Conservation (phyloP, 371 early-diverging fungal species). For the Paraphysoderma sedebokerense region DNA sequence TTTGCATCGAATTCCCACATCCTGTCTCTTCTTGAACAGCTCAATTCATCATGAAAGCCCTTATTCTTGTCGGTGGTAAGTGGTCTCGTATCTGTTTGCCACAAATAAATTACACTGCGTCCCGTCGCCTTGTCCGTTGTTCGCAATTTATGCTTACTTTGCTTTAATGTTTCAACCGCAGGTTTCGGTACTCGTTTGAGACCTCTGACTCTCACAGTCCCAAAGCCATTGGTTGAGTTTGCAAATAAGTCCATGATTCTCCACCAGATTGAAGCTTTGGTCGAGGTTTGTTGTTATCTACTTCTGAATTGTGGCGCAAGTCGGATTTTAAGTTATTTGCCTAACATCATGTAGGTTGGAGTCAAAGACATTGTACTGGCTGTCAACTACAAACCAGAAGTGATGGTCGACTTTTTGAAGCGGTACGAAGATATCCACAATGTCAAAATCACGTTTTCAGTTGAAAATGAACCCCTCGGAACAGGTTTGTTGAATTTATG, state of each 20-base stretch:
- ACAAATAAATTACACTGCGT: no score
- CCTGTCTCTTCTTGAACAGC: no score
- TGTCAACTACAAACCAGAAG: slow-evolving; percentile 95
- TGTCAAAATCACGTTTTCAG: slow-evolving; percentile 89
- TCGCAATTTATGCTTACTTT: not conserved
- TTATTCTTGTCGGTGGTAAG: slow-evolving; percentile 96
- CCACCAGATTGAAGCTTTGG: slow-evolving; percentile 98
- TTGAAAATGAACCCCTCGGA: slow-evolving; percentile 93
- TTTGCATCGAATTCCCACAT: no score
- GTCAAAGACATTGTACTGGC: slow-evolving; percentile 89
- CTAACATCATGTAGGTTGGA: no score
- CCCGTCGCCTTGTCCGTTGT: not conserved
- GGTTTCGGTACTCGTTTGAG: slow-evolving; percentile 97
- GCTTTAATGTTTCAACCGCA: slow-evolving; percentile 13
- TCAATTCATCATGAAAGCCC: slow-evolving; percentile 84
- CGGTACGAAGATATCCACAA: slow-evolving; percentile 71
- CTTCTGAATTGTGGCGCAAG: no score
- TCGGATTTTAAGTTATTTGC: no score
- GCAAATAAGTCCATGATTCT: slow-evolving; percentile 98
- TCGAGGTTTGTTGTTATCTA: no score
- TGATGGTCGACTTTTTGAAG: slow-evolving; percentile 71
- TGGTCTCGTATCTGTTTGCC: no score
- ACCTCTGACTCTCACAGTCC: slow-evolving; percentile 93
- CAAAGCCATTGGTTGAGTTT: slow-evolving; percentile 98
- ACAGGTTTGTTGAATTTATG: slow-evolving; percentile 34